These are phyloP conservation scores for Talaromyces marneffei DNA, from an alignment of 2,329 filamentous ascomycete genomes.

Conservation along the genomic window DNA sequence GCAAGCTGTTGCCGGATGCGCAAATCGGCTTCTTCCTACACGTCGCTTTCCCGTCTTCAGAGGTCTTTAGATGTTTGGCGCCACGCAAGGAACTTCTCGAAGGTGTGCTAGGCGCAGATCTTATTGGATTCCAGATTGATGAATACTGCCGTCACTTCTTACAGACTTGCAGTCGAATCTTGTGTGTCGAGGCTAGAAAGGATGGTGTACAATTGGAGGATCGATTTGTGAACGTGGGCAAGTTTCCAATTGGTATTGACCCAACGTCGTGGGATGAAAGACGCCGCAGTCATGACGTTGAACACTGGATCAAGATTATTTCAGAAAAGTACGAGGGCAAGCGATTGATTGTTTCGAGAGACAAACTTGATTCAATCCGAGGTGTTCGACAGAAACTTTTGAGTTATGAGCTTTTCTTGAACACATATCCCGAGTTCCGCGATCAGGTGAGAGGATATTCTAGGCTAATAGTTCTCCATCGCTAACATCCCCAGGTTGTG, in stretches of 20 bases:
- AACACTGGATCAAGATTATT: slow-evolving; percentile 72
- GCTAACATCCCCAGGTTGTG: slow-evolving; percentile 55
- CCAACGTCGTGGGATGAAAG: slow-evolving; percentile 67
- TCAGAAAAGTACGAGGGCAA: slow-evolving; percentile 81
- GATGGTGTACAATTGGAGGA: slow-evolving; percentile 88
- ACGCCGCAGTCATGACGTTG: slow-evolving; percentile 66
- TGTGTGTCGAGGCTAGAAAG: slow-evolving; percentile 82
- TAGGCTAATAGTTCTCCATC: not conserved
- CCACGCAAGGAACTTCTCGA: slow-evolving; percentile 81
- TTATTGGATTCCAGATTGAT: slow-evolving; percentile 87
- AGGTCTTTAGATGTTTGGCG: slow-evolving; percentile 88
- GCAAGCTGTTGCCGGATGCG: slow-evolving; percentile 77
- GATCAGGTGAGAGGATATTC: slow-evolving; percentile 52
- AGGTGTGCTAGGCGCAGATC: slow-evolving; percentile 86
- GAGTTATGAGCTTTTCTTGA: slow-evolving; percentile 87
- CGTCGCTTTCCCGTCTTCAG: slow-evolving; percentile 90
- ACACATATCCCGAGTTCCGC: slow-evolving; percentile 84
- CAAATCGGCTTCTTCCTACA: slow-evolving; percentile 96
- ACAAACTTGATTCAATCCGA: slow-evolving; percentile 88
- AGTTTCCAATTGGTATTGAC: slow-evolving; percentile 85
- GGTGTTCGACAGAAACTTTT: slow-evolving; percentile 91
- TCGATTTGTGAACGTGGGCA: slow-evolving; percentile 83
- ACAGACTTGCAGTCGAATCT: slow-evolving; percentile 86
- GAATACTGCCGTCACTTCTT: slow-evolving; percentile 93
- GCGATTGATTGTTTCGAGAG: slow-evolving; percentile 82